phyloP scores from a whole-genome alignment of 805 yeast genomes.

The Cyberlindnera nakhonratchasimensis region DNA sequence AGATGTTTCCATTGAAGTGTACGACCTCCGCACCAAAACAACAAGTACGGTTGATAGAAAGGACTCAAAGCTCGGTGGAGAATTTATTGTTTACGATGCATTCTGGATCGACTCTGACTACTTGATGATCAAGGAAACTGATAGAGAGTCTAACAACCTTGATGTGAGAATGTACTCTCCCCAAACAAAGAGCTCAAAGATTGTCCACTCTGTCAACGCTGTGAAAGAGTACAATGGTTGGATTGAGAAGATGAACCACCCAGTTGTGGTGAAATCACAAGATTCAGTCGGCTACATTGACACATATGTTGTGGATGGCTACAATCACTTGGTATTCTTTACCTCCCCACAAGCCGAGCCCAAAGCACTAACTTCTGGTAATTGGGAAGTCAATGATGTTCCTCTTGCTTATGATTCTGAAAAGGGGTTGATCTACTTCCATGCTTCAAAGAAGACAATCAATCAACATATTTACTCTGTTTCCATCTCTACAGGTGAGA shows the following conservation, averaged over 20 bases:
- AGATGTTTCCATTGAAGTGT: constrained; percentile 48
- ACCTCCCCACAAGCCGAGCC: constrained; percentile 53
- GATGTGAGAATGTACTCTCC: constrained; percentile 48
- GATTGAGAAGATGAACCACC: constrained; percentile 70
- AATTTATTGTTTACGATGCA: constrained; percentile 61
- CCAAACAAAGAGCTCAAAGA: constrained; percentile 28
- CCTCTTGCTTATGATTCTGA: constrained; percentile 55
- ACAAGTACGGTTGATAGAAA: constrained; percentile 24
- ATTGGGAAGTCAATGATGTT: constrained; percentile 79
- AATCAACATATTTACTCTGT: constrained; percentile 25
- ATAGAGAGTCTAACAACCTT: constrained; percentile 62
- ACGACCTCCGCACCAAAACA: constrained; percentile 37
- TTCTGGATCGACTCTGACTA: constrained; percentile 55
- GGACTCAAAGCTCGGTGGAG: constrained; percentile 34
- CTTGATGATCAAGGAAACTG: constrained; percentile 55
- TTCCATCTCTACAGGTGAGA: constrained; percentile 28
- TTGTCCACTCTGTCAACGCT: constrained; percentile 47
- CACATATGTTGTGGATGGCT: constrained; percentile 60
- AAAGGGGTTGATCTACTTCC: constrained; percentile 48
- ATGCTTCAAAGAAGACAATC: constrained; percentile 56
- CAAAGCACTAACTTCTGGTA: constrained; percentile 61
- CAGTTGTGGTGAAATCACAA: constrained; percentile 52
- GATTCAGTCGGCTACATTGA: constrained; percentile 68
- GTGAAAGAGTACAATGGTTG: constrained; percentile 51
- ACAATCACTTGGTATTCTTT: constrained; percentile 77